These are phyloP conservation scores for Clitopilus passeckerianus DNA, from an alignment of 768 basidiomycete species.

Conservation along the genomic window DNA sequence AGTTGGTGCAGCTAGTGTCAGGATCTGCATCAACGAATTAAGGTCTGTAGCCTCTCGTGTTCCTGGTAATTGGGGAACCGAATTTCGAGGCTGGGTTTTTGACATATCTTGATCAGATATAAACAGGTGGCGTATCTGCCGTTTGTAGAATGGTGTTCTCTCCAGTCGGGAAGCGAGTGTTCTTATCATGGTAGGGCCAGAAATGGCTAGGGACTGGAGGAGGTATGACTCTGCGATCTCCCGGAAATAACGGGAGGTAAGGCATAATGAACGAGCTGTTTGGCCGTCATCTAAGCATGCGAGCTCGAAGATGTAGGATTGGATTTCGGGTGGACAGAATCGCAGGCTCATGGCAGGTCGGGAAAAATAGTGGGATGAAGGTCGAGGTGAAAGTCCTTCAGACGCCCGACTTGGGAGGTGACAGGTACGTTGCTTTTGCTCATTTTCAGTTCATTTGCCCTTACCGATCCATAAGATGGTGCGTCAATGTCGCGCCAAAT, in stretches of 20 bases:
- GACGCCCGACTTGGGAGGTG: not conserved
- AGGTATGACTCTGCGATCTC: slow-evolving; percentile 31
- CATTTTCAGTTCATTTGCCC: not conserved
- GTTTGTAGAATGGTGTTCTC: slow-evolving; percentile 26
- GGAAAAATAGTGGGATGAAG: not conserved
- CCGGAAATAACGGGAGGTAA: slow-evolving; percentile 34
- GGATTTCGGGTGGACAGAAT: slow-evolving; percentile 37
- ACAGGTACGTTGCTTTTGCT: not conserved
- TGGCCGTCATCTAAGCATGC: slow-evolving; percentile 35
- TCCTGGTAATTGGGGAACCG: slow-evolving; percentile 2
- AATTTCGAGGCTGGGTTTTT: not conserved
- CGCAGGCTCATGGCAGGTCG: slow-evolving; percentile 21
- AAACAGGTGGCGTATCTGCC: slow-evolving; percentile 39
- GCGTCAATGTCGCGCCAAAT: not conserved
- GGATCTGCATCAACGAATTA: slow-evolving; percentile 23
- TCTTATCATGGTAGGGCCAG: slow-evolving; percentile 20
- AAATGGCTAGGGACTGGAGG: slow-evolving; percentile 33
- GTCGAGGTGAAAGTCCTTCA: not conserved
- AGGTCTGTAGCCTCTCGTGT: slow-evolving; percentile 5
- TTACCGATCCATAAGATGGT: not conserved
- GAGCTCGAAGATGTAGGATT: slow-evolving; percentile 36
- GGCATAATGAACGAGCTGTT: slow-evolving; percentile 29
- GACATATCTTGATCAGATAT: slow-evolving; percentile 26
- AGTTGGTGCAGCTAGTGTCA: slow-evolving; percentile 33
- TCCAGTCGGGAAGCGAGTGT: slow-evolving; percentile 25